Evolutionary conservation across 257 asterid genomes (phyloP), one percentile per base, ranked within the genome.

Genomic region (Lithospermum erythrorhizon): DNA sequence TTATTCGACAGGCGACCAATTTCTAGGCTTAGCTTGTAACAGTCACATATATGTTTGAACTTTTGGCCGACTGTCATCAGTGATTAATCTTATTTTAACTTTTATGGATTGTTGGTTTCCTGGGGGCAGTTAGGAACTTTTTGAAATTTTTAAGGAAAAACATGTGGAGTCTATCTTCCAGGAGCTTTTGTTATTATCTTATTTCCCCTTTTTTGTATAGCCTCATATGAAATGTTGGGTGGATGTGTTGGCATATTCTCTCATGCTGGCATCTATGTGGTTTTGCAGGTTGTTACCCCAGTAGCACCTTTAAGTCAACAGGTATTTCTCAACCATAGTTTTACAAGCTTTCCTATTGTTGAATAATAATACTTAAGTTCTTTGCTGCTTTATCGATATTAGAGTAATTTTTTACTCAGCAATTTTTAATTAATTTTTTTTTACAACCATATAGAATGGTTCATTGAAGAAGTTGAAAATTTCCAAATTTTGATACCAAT

Each of bases 221-320:
- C n/a, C 29, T 25, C 30, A 41, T 61, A 22, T n/a, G 21, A 37
- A 9, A 9, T 29, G 24, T 62, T n/a, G 17, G 2, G 49, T 41
- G 49, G 16, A 41, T 14, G 13, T 37, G 58, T 62, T 51, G 6
- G 22, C 15, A 22, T 61, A 25, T 58, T 41, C 41, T 22, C 16
- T 15, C 48, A 25, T 57, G n/a, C 18, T 6, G 49, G 18, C 48
- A 19, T 15, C 37, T 65, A 29, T 61, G 30, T 83, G 47, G 51
- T 72, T 51, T 71, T 83, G 80, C 80, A 91, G 98, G 98, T 91
- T 76, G 98, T 91, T 75, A 91, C 98, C 60, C 98, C 98, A 55
- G 80, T 91, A 60, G 98, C 98, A 19, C 98, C 98, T 67, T 73
- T 91, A 68, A 91, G 98, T 77, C 97, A 91, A 74, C 98, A 91